These are phyloP conservation scores for Corynascus novoguineensis DNA, from an alignment of 495 filamentous ascomycete species.

Conservation along the genomic window DNA sequence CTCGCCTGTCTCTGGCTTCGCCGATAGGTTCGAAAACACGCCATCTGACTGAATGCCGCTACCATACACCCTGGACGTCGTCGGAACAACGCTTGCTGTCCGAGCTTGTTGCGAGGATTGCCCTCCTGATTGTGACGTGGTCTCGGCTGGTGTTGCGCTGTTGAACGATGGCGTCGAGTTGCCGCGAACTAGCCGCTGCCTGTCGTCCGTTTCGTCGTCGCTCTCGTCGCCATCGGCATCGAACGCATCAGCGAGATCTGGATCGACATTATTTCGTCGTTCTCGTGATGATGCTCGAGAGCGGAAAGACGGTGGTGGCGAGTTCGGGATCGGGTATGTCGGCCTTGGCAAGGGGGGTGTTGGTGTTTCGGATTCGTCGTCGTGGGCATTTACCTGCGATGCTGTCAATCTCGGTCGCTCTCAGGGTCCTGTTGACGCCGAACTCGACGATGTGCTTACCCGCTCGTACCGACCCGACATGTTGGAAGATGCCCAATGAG, in stretches of 20 bases:
- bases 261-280: slow-evolving; percentile 54
- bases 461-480: slow-evolving; percentile 83
- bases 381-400: slow-evolving; percentile 43
- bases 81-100: slow-evolving; percentile 6
- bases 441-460: slow-evolving; percentile 49
- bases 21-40: slow-evolving; percentile 90
- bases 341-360: slow-evolving; percentile 27
- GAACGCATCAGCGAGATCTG: slow-evolving; percentile 85
- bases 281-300: slow-evolving; percentile 71
- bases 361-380: slow-evolving; percentile 43
- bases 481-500: slow-evolving; percentile 41
- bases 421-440: background rate
- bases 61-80: slow-evolving; percentile 49
- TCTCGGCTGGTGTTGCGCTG: slow-evolving; percentile 13
- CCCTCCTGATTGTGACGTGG: slow-evolving; percentile 13
- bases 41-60: slow-evolving; percentile 73
- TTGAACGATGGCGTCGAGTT: slow-evolving; percentile 42
- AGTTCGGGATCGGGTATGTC: slow-evolving; percentile 58
- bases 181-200: slow-evolving; percentile 77
- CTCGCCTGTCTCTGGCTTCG: slow-evolving; percentile 82
- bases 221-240: slow-evolving; percentile 68
- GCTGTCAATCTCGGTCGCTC: background rate
- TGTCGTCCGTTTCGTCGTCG: slow-evolving; percentile 73
- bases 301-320: slow-evolving; percentile 90
- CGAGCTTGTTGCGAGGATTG: slow-evolving; percentile 21